A percentile compares a stretch with the other conserved stretches of the same genome.
Conservation (phyloP, 768 basidiomycete species). For the Mycena epipterygia region DNA sequence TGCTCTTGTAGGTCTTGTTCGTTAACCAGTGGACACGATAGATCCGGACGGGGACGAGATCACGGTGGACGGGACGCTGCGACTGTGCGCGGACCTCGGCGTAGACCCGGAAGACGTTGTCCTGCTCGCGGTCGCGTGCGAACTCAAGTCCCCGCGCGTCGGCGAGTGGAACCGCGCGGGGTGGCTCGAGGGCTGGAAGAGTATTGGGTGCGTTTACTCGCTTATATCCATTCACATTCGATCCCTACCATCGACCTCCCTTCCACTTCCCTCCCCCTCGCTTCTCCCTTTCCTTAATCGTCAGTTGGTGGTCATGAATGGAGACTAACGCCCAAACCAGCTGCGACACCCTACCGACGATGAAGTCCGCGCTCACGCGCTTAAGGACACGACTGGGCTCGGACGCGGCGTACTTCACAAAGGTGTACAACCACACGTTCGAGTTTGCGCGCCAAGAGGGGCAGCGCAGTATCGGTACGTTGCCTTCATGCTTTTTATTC, state of each 20-base stretch:
- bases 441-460: slow-evolving; percentile 82
- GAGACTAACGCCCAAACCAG: slow-evolving; percentile 50
- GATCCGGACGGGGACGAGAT: slow-evolving; percentile 70
- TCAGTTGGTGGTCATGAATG: no score
- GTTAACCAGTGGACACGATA: no score
- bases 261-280: no score
- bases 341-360: slow-evolving; percentile 72
- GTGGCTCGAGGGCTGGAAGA: slow-evolving; percentile 89
- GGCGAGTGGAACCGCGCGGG: slow-evolving; percentile 79
- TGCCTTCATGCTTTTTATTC: neutral
- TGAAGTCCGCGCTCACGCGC: slow-evolving; percentile 68
- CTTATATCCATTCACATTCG: no score
- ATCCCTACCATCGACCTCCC: no score
- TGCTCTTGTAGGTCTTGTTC: neutral
- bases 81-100: slow-evolving; percentile 76
- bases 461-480: slow-evolving; percentile 74
- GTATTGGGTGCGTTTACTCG: slow-evolving; percentile 65
- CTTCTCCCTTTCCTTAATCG: no score
- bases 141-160: slow-evolving; percentile 80
- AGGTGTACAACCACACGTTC: slow-evolving; percentile 87
- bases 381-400: slow-evolving; percentile 72
- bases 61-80: slow-evolving; percentile 84
- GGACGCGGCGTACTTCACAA: slow-evolving; percentile 78
- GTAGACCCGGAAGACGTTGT: slow-evolving; percentile 88
- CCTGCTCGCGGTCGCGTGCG: slow-evolving; percentile 84